Conservation (phyloP, 148 eudicot genomes). For the Salicornia ramosissima region DNA sequence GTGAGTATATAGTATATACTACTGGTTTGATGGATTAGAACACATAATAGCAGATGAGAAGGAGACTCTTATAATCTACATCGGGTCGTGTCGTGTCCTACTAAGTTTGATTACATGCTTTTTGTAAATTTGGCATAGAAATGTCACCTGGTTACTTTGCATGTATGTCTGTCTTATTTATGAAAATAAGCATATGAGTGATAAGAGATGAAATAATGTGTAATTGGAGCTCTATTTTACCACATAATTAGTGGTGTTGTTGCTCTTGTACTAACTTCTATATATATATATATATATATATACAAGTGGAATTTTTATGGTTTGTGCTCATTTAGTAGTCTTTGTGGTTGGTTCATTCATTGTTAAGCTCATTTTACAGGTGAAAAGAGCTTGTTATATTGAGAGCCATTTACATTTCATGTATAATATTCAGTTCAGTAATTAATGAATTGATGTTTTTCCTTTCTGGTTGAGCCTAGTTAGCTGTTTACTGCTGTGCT, state of each 20-base stretch:
- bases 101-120: conserved; percentile 8
- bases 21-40: conserved; percentile 7
- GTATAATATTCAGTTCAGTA: too few species aligned
- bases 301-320: conserved; percentile 1
- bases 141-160: conserved; percentile 17
- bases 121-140: conserved; percentile 22
- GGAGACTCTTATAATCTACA: too few species aligned
- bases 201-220: background rate
- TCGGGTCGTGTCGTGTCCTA: background rate
- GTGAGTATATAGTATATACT: too few species aligned
- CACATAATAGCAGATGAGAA: background rate
- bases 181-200: conserved; percentile 7
- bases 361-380: background rate
- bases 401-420: too few species aligned
- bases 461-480: too few species aligned
- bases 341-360: background rate
- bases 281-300: too few species aligned
- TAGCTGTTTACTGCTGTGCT: too few species aligned
- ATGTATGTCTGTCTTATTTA: conserved; percentile 3
- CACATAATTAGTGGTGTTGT: conserved; percentile 7
- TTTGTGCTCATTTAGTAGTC: background rate
- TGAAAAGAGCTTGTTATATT: background rate
- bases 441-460: too few species aligned
- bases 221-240: background rate
- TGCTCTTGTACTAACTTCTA: conserved; percentile 3